phyloP scores from a whole-genome alignment of 495 filamentous ascomycete genomes.

The Geoglossum glabrum region DNA sequence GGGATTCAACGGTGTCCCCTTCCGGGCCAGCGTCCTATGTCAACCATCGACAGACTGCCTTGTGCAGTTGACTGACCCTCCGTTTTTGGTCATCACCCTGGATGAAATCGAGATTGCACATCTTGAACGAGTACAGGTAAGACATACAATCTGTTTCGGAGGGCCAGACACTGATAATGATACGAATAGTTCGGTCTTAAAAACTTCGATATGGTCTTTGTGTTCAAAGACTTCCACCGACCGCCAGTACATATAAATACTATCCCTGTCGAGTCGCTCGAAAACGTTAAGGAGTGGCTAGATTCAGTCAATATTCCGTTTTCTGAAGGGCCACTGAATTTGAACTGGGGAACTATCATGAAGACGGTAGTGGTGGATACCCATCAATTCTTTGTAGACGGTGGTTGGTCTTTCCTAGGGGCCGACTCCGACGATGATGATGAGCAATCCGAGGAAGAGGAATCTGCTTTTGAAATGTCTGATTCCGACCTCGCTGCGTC shows the following conservation, averaged over 20 bases:
- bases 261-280: conserved; percentile 85
- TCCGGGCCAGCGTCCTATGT: conserved; percentile 81
- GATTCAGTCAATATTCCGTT: conserved; percentile 87
- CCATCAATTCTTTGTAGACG: conserved; percentile 84
- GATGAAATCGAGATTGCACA: conserved; percentile 94
- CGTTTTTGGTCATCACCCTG: conserved; percentile 84
- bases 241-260: conserved; percentile 88
- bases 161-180: background rate
- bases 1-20: conserved; percentile 90
- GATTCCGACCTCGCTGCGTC: conserved; percentile 64
- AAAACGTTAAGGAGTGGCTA: conserved; percentile 94
- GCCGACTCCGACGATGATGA: conserved; percentile 78
- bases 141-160: background rate
- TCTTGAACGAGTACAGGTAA: conserved; percentile 76
- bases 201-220: conserved; percentile 96
- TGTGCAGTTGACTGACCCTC: conserved; percentile 93
- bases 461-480: conserved; percentile 74
- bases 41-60: conserved; percentile 94
- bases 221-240: conserved; percentile 89
- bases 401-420: conserved; percentile 85
- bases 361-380: conserved; percentile 91
- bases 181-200: conserved; percentile 65
- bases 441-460: conserved; percentile 60
- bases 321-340: conserved; percentile 85
- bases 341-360: conserved; percentile 99